Evolutionary conservation across 2,329 filamentous ascomycete species (phyloP), one percentile per base, ranked within the genome.

Genomic region (Colletotrichum eleusines): DNA sequence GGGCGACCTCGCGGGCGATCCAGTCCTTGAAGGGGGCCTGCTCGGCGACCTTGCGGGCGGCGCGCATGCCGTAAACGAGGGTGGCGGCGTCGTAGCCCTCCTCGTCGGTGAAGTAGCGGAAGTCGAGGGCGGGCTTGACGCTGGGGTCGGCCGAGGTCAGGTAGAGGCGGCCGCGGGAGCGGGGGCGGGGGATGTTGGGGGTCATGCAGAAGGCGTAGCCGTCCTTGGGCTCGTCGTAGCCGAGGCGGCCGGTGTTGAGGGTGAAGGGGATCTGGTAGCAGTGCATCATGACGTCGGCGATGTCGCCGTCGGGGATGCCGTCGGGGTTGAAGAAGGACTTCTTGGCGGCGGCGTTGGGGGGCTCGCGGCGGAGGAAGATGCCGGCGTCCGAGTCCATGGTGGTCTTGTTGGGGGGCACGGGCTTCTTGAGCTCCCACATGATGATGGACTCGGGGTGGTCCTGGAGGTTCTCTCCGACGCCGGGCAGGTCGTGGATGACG

Each of bases 181-280:
- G 90, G 35, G 94, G 92, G 31, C 94, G 92, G 42, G 93, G 93
- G 76, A 97, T 96, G 84, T 97, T 96, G 77, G 94, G 94, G 20
- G 94, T 96, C 91, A 96, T 96, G 88, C 94, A 96, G 85, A 97
- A 97, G 63, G 93, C 94, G 76, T 95, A 92, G 72, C 91, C 92
- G 74, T 95, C 89, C 72, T 88, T 76, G 72, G 87, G 78, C 69
- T 81, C 79, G 51, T 85, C 85, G 78, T 90, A 97, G 74, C 94
- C 94, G 14, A 97, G 87, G 50, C 93, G 90, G 66, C 87, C 84
- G 1, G 94, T 97, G 87, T 97, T 97, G 75, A 94, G 89, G 73
- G 91, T 93, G 83, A 97, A 97, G 64, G 94, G 94, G 75, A 97
- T 97, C 83, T 97, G 94, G 85, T 97, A 97, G 88, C 94, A 97